Evolutionary conservation across 495 filamentous ascomycete species (phyloP).

Genomic region (Rostrohypoxylon terebratum): DNA sequence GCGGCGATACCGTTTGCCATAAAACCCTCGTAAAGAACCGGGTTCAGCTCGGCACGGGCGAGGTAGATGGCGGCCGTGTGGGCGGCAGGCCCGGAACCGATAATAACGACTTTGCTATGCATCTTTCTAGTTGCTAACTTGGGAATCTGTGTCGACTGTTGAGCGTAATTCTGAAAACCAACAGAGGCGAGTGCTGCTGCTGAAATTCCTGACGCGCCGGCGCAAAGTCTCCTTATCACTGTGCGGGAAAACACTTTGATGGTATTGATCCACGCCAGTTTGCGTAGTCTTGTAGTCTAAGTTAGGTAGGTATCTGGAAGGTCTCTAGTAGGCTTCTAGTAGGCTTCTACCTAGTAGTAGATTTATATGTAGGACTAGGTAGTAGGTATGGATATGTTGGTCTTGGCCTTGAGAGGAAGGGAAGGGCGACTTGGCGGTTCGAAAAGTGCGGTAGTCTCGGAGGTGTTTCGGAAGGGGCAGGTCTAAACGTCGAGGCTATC

Average conservation of each 20-base stretch:
- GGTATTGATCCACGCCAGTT: constrained; percentile 43
- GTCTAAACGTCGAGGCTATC: constrained; percentile 16
- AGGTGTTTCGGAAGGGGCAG: constrained; percentile 30
- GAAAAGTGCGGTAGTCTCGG: constrained; percentile 32
- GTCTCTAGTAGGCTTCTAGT: too few relatives aligned
- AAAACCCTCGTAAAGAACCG: constrained; percentile 96
- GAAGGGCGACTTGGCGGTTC: constrained; percentile 18
- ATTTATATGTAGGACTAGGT: too few relatives aligned
- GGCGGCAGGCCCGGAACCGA: constrained; percentile 95
- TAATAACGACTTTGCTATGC: constrained; percentile 85
- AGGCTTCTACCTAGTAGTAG: too few relatives aligned
- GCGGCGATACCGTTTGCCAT: constrained; percentile 96
- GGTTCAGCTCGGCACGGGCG: constrained; percentile 89
- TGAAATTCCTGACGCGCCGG: constrained; percentile 70
- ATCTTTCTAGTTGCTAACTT: constrained; percentile 68
- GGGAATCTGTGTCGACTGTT: constrained; percentile 65
- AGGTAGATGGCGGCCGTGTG: constrained; percentile 98
- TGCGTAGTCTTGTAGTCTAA: too few relatives aligned
- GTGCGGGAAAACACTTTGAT: constrained; percentile 90
- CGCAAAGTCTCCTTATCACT: constrained; percentile 65
- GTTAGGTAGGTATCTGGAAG: not conserved
- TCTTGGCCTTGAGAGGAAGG: not conserved
- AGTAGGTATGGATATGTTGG: too few relatives aligned
- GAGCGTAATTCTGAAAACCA: constrained; percentile 73
- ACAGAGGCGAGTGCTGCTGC: constrained; percentile 70